Percentiles rank a stretch among this genome's conserved stretches.
phyloP scores from a whole-genome alignment of 2,329 filamentous ascomycete species.

The Dothistroma pini region DNA sequence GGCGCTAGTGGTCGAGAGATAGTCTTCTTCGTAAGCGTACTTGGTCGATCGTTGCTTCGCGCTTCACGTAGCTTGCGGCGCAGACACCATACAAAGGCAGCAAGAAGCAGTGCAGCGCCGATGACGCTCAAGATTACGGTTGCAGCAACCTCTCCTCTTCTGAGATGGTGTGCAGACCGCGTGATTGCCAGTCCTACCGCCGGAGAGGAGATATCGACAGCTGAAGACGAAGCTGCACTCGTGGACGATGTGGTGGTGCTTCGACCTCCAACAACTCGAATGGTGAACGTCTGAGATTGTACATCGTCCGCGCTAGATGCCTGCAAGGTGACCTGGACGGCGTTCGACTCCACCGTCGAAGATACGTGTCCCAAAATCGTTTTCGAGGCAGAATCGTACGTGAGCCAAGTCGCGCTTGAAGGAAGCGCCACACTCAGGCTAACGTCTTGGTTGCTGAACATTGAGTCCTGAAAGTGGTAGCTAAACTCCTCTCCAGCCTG shows the following conservation, averaged over 20 bases:
- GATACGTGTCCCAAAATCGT: conserved; percentile 51
- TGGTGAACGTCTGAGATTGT: conserved; percentile 44
- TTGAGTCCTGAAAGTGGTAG: conserved; percentile 45
- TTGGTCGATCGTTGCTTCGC: conserved; percentile 12
- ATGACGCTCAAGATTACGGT: conserved; percentile 35
- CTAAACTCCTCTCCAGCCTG: conserved; percentile 49
- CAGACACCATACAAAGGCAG: conserved; percentile 26
- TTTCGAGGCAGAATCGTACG: conserved; percentile 45
- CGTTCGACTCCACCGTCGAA: conserved; percentile 36
- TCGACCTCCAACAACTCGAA: conserved; percentile 26
- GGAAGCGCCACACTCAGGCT: conserved; percentile 45
- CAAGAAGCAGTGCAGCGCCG: conserved; percentile 22
- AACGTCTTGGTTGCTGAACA: conserved; percentile 42
- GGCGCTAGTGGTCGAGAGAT: conserved; percentile 43
- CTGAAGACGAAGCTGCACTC: conserved; percentile 3
- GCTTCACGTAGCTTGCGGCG: conserved; percentile 23
- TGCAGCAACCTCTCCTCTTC: conserved; percentile 32
- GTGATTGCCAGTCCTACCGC: conserved; percentile 1
- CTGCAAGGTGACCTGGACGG: conserved; percentile 43
- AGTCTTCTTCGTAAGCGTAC: conserved; percentile 31
- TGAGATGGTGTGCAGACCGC: conserved; percentile 5
- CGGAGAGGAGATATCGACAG: conserved; percentile 4
- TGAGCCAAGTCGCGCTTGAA: conserved; percentile 46
- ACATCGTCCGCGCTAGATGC: conserved; percentile 34
- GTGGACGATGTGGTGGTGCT: conserved; percentile 11